Evolutionary conservation across 2,329 filamentous ascomycete genomes (phyloP), one percentile per base, ranked within the genome.

Genomic region (Fusarium brevicatenulatum): DNA sequence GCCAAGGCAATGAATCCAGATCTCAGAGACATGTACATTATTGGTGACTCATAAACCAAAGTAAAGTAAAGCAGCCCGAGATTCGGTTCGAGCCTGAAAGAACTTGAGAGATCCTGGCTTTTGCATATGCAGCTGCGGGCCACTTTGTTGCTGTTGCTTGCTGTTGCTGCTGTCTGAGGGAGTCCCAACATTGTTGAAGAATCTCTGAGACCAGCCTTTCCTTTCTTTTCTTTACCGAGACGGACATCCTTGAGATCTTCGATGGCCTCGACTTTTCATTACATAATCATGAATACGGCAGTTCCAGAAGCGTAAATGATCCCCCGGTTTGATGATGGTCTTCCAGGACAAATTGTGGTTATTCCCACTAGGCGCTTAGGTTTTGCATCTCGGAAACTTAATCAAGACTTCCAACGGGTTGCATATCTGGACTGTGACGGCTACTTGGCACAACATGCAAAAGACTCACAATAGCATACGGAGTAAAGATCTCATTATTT

Each of bases 1-100:
- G 71, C 37, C 70, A 59, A 39, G 50, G 46, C 40, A 43, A 36
- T 37, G 32, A 52, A 55, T 47, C 30, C 46, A 59, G 55, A 54
- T 61, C 44, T 59, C 47, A 56, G 36, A 49, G 32, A 59, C 66
- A 63, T 46, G 32, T 57, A 50, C 49, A 15, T 52, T 23, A 73
- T 71, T 71, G 54, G 66, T 73, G 62, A 68, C 66, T 73, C 66
- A 63, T 30, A 59, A 16, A 30, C 21, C 21, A 18, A 66, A 37
- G 36, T 37, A 19, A 37, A 37, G 59, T 23, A 63, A 39, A 32
- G 44, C 49, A 54, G 52, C 64, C 68, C 25, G 39, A 65, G 25
- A 69, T 39, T 58, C n/a, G 19, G 25, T 60, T 65, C 37, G 39
- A 70, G 53, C 59, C 66, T 65, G 50, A 66, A 54, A 16, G 28